A percentile compares a stretch with the other conserved stretches of the same genome.
phyloP scores from a whole-genome alignment of 2,329 filamentous ascomycete genomes.

The Sclerotinia trifoliorum region DNA sequence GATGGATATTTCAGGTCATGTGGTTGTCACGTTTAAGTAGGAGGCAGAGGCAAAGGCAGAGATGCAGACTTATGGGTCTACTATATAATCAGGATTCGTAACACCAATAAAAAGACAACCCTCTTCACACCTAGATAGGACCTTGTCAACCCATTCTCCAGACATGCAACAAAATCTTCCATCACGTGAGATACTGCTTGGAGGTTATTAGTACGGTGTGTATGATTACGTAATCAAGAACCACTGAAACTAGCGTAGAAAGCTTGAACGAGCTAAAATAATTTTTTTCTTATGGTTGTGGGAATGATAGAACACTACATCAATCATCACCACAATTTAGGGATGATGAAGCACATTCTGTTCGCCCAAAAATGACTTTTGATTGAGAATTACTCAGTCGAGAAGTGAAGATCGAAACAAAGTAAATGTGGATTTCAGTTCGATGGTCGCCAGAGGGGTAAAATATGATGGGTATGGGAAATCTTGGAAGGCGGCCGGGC shows the following conservation, averaged over 20 bases:
- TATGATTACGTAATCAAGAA: neutral
- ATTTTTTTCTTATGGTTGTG: neutral
- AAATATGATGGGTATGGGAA: neutral
- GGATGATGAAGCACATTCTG: neutral
- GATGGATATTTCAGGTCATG: too few species aligned
- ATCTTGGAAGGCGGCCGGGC: neutral
- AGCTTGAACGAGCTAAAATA: constrained; percentile 2
- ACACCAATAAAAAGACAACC: too few species aligned
- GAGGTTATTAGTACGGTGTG: neutral
- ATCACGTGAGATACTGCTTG: neutral
- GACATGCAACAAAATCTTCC: neutral
- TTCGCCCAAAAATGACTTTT: neutral
- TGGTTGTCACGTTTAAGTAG: neutral
- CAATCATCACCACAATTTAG: neutral
- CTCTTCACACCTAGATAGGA: too few species aligned
- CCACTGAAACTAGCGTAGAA: neutral
- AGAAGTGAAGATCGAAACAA: neutral
- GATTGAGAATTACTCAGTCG: neutral
- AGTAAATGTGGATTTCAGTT: neutral
- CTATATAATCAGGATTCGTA: too few species aligned
- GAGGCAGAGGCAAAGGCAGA: too few species aligned
- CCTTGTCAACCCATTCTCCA: neutral
- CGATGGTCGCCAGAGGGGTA: too few species aligned
- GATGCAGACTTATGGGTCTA: too few species aligned
- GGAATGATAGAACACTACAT: neutral